These are phyloP conservation scores for Thyridium curvatum DNA, from an alignment of 2,329 filamentous ascomycete species.

Conservation along the genomic window DNA sequence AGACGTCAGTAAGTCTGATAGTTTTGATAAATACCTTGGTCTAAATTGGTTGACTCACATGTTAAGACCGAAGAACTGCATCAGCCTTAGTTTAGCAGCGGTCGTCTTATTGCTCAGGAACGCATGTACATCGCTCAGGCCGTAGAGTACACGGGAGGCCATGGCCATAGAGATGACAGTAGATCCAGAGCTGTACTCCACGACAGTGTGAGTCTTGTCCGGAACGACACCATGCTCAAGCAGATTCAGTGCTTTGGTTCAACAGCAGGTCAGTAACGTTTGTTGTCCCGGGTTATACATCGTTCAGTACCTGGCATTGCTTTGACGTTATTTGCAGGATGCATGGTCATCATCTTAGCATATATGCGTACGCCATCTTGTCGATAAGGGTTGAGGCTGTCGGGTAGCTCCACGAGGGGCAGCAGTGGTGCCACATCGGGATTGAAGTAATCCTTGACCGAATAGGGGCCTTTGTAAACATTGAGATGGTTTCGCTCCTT, in stretches of 20 bases:
- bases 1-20: too few relatives aligned
- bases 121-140: slow-evolving; percentile 43
- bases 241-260: slow-evolving; percentile 39
- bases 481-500: slow-evolving; percentile 31
- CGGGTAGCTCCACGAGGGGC: slow-evolving; percentile 55
- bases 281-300: not conserved
- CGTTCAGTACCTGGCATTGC: slow-evolving; percentile 54
- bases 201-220: slow-evolving; percentile 40
- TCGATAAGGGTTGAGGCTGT: slow-evolving; percentile 48
- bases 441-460: slow-evolving; percentile 52
- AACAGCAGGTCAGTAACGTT: not conserved
- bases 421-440: slow-evolving; percentile 51
- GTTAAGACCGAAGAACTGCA: slow-evolving; percentile 54
- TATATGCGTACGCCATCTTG: slow-evolving; percentile 55
- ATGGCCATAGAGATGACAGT: slow-evolving; percentile 56
- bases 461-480: slow-evolving; percentile 51
- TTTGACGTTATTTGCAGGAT: slow-evolving; percentile 60
- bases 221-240: slow-evolving; percentile 33
- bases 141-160: slow-evolving; percentile 43
- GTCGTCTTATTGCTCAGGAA: slow-evolving; percentile 55
- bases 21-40: too few relatives aligned
- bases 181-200: slow-evolving; percentile 57
- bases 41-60: slow-evolving; percentile 28
- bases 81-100: slow-evolving; percentile 42
- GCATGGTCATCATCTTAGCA: slow-evolving; percentile 60